A percentile compares a stretch with the other conserved stretches of the same genome.
phyloP scores from a whole-genome alignment of 2,329 filamentous ascomycete species.

The Colletotrichum somersetense region DNA sequence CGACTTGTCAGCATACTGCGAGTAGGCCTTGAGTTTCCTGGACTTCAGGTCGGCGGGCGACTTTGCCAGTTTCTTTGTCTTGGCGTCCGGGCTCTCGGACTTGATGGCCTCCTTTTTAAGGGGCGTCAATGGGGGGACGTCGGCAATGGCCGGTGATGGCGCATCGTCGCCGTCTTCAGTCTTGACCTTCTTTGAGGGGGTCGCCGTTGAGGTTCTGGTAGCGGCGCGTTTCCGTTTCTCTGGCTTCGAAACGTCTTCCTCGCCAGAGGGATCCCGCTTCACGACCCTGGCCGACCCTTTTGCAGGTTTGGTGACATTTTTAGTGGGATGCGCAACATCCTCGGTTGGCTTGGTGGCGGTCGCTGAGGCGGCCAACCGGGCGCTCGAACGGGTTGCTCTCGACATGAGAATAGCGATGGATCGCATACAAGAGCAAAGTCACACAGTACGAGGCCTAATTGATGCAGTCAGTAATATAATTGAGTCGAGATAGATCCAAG shows the following conservation, averaged over 20 bases:
- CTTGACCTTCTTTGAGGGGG: conserved; percentile 40
- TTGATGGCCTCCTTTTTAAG: conserved; percentile 34
- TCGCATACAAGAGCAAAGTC: not conserved
- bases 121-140: conserved; percentile 24
- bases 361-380: conserved; percentile 26
- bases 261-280: not conserved
- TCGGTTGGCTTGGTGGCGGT: conserved; percentile 1
- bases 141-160: not conserved
- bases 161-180: conserved; percentile 35
- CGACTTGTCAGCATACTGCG: conserved; percentile 56
- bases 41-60: conserved; percentile 50
- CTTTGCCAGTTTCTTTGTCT: conserved; percentile 10
- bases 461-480: not conserved
- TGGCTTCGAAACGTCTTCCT: not conserved
- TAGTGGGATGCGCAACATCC: not conserved
- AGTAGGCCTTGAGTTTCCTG: conserved; percentile 59
- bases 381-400: conserved; percentile 41
- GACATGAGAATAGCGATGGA: conserved; percentile 17
- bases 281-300: not conserved
- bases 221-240: conserved; percentile 36
- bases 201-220: conserved; percentile 8
- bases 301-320: not conserved
- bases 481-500: not conserved
- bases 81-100: conserved; percentile 25
- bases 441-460: not conserved